Evolutionary conservation across 225 moss, liverwort and hornwort genomes (phyloP), one percentile per base, ranked within the genome.

Genomic region (Pseudoscleropodium purum): DNA sequence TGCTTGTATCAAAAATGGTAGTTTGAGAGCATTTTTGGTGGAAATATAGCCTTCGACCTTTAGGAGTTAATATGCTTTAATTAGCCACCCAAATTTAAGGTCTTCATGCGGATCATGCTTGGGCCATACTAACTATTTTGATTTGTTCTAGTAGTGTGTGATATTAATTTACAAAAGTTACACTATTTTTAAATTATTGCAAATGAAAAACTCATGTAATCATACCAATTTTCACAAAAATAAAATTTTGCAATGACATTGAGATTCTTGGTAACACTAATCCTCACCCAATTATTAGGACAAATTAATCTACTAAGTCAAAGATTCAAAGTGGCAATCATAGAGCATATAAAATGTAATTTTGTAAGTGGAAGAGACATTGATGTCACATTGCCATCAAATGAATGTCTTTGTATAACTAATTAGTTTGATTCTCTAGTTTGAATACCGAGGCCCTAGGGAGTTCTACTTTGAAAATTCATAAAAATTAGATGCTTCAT

Each of bases 81-180:
- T 37, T 37, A 14, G 24, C 9, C 18, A 65, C 45, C 10, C 23
- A 86, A 36, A 3, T 39, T 36, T 37, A 15, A 16, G 4, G 15
- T 37, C 4, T 31, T 31, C 4, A 47, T 47, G 31, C 1, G 0
- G 0, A 18, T 11, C 6, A 18, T 29, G 11, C 18, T 6, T 47
- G 4, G 47, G 11, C 18, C 2, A 31, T 6, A 47, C 11, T 75
- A 31, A 7, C 12, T 51, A 75, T 12, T 49, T 0, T 51, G 8
- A 45, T 51, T 33, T 33, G 7, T 13, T 9, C 3, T 45, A 17
- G 10, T 10, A 45, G 9, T 45, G 2, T 74, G 5, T 74, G 9
- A 17, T 3, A 74, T 6, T 18, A 45, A 45, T 45, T 45, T 29
- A 29, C 11, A 27, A 5, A 73, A 43, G 5, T 17, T 8, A 45